Conservation (phyloP, 768 basidiomycete species). For the Ramaria sp. region DNA sequence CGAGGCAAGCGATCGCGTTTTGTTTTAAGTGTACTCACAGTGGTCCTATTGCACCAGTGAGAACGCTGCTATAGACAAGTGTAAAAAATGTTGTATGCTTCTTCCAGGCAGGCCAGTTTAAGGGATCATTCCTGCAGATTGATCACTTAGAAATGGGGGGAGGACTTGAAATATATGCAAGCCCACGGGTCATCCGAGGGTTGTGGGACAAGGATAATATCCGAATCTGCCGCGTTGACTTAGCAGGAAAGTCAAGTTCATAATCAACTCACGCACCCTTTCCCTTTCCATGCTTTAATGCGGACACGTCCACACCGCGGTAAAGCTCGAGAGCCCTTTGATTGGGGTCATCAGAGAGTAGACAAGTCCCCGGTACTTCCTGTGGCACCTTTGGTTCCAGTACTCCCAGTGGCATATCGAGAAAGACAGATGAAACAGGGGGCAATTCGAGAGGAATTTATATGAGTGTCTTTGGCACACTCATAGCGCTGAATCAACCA, state of each 20-base stretch:
- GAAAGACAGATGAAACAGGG: too few species aligned
- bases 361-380: conserved; percentile 10
- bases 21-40: conserved; percentile 6
- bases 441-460: too few species aligned
- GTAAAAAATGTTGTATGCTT: conserved; percentile 11
- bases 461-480: too few species aligned
- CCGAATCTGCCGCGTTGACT: background rate
- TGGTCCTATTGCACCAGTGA: conserved; percentile 12
- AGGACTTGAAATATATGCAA: background rate
- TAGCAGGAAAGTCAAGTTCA: background rate
- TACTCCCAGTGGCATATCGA: conserved; percentile 1
- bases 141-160: background rate
- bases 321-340: conserved; percentile 10
- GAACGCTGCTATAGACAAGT: conserved; percentile 8
- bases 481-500: too few species aligned
- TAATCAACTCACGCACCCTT: background rate
- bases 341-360: conserved; percentile 14
- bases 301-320: conserved; percentile 5
- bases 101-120: conserved; percentile 17
- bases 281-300: conserved; percentile 15
- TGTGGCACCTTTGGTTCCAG: background rate
- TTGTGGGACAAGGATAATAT: conserved; percentile 17
- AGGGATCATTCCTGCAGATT: conserved; percentile 14
- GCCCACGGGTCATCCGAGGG: conserved; percentile 16
- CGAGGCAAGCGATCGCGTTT: too few species aligned